Conservation (phyloP, 1,139 yeast genomes). For the Debaryomycetaceae sp. region DNA sequence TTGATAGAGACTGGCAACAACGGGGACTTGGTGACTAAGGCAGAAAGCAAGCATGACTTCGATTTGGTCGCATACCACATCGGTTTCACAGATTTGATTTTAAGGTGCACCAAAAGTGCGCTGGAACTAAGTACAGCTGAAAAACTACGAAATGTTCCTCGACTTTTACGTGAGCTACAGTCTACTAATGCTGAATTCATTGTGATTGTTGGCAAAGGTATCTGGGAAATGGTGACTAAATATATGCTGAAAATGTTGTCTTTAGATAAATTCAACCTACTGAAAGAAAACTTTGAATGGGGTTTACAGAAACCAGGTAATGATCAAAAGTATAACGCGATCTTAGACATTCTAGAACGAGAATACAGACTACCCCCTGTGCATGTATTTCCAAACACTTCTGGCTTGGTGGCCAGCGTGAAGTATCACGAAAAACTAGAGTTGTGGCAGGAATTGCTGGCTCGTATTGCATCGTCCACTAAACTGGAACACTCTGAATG, state of each 20-base stretch:
- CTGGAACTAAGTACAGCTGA: constrained; percentile 52
- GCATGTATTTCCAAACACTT: constrained; percentile 70
- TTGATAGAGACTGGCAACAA: constrained; percentile 24
- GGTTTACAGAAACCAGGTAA: constrained; percentile 40
- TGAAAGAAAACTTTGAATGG: constrained; percentile 40
- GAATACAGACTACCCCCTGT: constrained; percentile 19
- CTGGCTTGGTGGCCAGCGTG: constrained; percentile 66
- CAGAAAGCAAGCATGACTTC: constrained; percentile 51
- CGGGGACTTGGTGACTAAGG: constrained; percentile 57
- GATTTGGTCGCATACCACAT: constrained; percentile 43
- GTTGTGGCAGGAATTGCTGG: constrained; percentile 40
- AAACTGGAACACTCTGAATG: background rate
- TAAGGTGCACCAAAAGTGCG: constrained; percentile 62
- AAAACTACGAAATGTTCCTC: constrained; percentile 54
- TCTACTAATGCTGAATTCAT: constrained; percentile 37
- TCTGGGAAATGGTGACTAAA: constrained; percentile 63
- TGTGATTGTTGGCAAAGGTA: constrained; percentile 71
- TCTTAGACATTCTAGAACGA: constrained; percentile 14
- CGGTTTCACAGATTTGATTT: constrained; percentile 72
- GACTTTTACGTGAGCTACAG: constrained; percentile 46
- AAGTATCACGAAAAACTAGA: constrained; percentile 42
- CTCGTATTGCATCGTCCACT: constrained; percentile 2
- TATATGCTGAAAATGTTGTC: constrained; percentile 15
- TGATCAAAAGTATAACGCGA: constrained; percentile 13
- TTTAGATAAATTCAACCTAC: constrained; percentile 15